Evolutionary conservation across 2,329 filamentous ascomycete genomes (phyloP).

Genomic region (Fusarium subtropicale): DNA sequence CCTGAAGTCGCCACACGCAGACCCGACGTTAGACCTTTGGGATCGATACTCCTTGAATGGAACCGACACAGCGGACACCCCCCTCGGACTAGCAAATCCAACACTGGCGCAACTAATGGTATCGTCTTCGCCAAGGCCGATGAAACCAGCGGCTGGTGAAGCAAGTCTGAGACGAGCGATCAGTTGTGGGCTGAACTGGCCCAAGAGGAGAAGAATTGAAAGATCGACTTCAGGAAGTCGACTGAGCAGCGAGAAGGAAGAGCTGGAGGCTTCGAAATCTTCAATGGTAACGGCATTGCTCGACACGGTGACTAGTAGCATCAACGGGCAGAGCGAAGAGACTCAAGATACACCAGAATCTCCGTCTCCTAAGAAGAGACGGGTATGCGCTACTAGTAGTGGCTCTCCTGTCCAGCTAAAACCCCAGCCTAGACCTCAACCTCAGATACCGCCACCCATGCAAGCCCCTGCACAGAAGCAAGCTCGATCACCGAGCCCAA

Average conservation of each 20-base stretch:
- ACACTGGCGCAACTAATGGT: conserved; percentile 73
- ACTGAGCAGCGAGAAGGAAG: conserved; percentile 50
- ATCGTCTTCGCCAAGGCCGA: conserved; percentile 76
- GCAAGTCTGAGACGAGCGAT: conserved; percentile 69
- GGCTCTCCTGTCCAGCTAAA: conserved; percentile 43
- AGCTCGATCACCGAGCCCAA: neutral
- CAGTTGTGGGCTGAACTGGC: conserved; percentile 77
- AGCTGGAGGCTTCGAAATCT: conserved; percentile 64
- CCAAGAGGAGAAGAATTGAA: conserved; percentile 74
- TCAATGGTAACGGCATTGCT: conserved; percentile 72
- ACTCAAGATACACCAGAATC: conserved; percentile 52
- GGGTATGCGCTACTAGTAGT: conserved; percentile 35
- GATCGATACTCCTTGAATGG: conserved; percentile 72
- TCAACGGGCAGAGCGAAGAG: conserved; percentile 57
- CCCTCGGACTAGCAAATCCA: conserved; percentile 63
- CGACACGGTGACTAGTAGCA: conserved; percentile 70
- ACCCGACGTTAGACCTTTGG: conserved; percentile 81
- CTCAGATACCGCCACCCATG: conserved; percentile 1
- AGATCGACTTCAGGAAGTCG: conserved; percentile 56
- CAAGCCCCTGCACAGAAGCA: neutral
- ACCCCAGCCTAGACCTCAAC: conserved; percentile 19
- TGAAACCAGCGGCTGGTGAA: conserved; percentile 54
- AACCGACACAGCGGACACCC: conserved; percentile 56
- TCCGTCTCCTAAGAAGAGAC: conserved; percentile 59
- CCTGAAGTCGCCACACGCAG: conserved; percentile 74